Percentiles rank a stretch among this genome's conserved stretches.
Evolutionary conservation across 2,329 filamentous ascomycete species (phyloP).

Genomic region (Magnaporthiopsis rhizophila): DNA sequence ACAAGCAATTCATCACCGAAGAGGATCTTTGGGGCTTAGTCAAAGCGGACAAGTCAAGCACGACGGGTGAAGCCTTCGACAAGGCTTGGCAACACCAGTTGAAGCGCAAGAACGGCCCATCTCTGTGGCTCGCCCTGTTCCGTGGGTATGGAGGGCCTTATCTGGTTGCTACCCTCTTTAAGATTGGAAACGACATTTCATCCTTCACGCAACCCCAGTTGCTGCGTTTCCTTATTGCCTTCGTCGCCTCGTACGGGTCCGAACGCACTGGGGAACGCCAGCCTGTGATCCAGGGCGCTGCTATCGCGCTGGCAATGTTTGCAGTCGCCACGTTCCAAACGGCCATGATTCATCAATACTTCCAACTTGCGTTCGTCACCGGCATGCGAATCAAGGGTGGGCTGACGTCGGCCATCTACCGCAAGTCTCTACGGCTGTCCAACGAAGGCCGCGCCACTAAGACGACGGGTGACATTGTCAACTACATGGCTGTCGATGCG

Average conservation of each 20-base stretch:
- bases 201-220: slow-evolving; percentile 90
- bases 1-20: slow-evolving; percentile 84
- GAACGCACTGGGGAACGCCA: slow-evolving; percentile 44
- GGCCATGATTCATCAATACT: slow-evolving; percentile 90
- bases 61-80: slow-evolving; percentile 63
- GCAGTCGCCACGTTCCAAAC: slow-evolving; percentile 79
- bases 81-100: slow-evolving; percentile 71
- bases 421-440: slow-evolving; percentile 81
- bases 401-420: slow-evolving; percentile 83
- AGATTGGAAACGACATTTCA: slow-evolving; percentile 76
- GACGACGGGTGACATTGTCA: slow-evolving; percentile 95
- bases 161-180: slow-evolving; percentile 73
- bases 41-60: slow-evolving; percentile 67
- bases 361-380: slow-evolving; percentile 87
- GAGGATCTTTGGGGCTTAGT: slow-evolving; percentile 93
- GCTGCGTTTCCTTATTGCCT: slow-evolving; percentile 73
- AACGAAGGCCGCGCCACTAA: slow-evolving; percentile 87
- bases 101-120: slow-evolving; percentile 60
- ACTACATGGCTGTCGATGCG: slow-evolving; percentile 98
- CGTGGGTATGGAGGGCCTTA: slow-evolving; percentile 82
- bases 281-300: slow-evolving; percentile 73
- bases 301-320: slow-evolving; percentile 91
- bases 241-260: slow-evolving; percentile 66
- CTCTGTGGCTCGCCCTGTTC: slow-evolving; percentile 79
- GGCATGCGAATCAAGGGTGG: slow-evolving; percentile 96